These are phyloP conservation scores for Phymatotrichopsis omnivora DNA, from an alignment of 2,329 filamentous ascomycete species.

Conservation along the genomic window DNA sequence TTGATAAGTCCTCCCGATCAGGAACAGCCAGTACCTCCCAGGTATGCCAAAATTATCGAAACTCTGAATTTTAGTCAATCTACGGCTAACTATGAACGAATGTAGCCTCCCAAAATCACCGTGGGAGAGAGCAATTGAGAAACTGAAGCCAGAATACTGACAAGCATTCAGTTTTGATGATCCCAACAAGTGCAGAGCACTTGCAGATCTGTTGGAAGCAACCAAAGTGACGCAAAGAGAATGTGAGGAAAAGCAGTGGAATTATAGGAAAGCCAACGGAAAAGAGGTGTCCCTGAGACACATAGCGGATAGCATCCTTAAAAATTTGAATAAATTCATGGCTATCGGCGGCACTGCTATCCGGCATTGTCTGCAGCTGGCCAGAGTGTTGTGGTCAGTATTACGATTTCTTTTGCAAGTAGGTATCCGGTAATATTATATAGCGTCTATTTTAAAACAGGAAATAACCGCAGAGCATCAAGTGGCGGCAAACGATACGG, in stretches of 20 bases:
- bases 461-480: conserved; percentile 2
- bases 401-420: conserved; percentile 31
- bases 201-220: neutral
- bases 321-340: conserved; percentile 30
- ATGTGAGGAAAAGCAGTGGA: conserved; percentile 1
- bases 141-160: conserved; percentile 1
- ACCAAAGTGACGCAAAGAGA: neutral
- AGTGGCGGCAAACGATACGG: conserved; percentile 15
- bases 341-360: conserved; percentile 28
- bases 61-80: too few species aligned
- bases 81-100: too few species aligned
- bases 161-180: neutral
- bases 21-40: too few species aligned
- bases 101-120: too few species aligned
- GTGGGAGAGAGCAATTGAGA: neutral
- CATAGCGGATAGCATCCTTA: conserved; percentile 26
- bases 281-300: neutral
- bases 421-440: neutral
- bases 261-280: neutral
- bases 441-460: neutral
- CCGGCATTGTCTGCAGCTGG: conserved; percentile 29
- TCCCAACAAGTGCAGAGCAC: neutral
- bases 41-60: too few species aligned
- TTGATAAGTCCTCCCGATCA: too few species aligned
- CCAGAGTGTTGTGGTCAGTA: conserved; percentile 30